Conservation (phyloP, 108 stramenopile genomes). For the Skeletonema grethae region DNA sequence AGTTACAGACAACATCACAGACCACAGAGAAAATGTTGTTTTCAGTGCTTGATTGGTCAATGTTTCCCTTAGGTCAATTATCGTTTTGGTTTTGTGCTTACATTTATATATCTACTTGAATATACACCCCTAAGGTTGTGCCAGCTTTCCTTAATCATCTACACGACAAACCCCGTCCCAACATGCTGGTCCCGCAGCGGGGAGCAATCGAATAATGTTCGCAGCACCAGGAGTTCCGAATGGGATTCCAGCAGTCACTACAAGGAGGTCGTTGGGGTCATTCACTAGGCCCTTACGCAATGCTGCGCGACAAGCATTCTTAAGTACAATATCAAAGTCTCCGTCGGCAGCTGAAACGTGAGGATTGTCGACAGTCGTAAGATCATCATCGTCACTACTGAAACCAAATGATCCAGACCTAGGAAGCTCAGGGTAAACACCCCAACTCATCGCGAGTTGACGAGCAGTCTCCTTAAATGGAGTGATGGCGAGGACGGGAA, state of each 20-base stretch:
- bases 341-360: slow-evolving; percentile 90
- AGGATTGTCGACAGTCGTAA: slow-evolving; percentile 91
- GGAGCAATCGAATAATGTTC: slow-evolving; percentile 3
- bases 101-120: too few species aligned
- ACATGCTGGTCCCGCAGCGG: neutral
- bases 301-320: slow-evolving; percentile 82
- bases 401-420: slow-evolving; percentile 64
- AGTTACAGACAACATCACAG: too few species aligned
- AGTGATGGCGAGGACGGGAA: slow-evolving; percentile 93
- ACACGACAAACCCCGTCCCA: slow-evolving; percentile 38
- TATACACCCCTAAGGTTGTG: too few species aligned
- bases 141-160: slow-evolving; percentile 10
- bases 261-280: slow-evolving; percentile 85
- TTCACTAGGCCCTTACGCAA: slow-evolving; percentile 84
- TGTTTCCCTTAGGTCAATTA: too few species aligned
- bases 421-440: slow-evolving; percentile 82
- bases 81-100: too few species aligned
- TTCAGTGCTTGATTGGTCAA: too few species aligned
- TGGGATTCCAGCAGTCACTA: slow-evolving; percentile 24
- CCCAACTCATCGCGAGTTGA: slow-evolving; percentile 90
- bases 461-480: slow-evolving; percentile 86
- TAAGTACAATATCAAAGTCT: slow-evolving; percentile 77
- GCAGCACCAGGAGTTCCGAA: slow-evolving; percentile 4
- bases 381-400: slow-evolving; percentile 33
- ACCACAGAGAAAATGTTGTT: too few species aligned